Conservation (phyloP, 2,329 filamentous ascomycete genomes). For the Cylindrodendrum hubeiense region DNA sequence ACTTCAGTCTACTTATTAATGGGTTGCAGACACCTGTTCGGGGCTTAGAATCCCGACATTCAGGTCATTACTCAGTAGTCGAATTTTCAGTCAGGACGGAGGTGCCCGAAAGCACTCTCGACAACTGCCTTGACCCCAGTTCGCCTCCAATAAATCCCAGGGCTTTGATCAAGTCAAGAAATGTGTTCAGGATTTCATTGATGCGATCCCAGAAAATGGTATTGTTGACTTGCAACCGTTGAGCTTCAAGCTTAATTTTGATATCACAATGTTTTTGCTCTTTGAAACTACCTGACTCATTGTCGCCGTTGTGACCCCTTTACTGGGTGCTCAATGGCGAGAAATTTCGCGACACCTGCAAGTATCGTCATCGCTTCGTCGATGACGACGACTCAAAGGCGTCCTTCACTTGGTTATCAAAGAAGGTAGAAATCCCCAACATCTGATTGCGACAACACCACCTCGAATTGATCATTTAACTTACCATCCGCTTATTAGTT, state of each 20-base stretch:
- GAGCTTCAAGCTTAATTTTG: not conserved
- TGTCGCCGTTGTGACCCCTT: no score
- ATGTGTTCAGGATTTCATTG: not conserved
- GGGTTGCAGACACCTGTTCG: no score
- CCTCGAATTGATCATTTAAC: not conserved
- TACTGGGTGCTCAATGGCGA: no score
- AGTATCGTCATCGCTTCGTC: no score
- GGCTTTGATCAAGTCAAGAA: not conserved
- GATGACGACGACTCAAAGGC: no score
- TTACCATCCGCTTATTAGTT: not conserved
- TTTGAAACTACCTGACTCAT: not conserved
- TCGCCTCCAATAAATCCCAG: no score
- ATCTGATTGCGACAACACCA: not conserved
- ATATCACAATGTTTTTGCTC: not conserved
- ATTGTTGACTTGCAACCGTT: not conserved
- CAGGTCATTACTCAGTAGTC: no score
- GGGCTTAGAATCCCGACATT: no score
- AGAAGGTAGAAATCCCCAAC: not conserved
- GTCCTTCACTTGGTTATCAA: not conserved
- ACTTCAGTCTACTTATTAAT: no score
- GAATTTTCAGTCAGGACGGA: no score
- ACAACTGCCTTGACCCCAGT: not conserved
- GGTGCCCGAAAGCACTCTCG: not conserved
- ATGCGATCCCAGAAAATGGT: not conserved
- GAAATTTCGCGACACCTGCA: no score